Percentiles rank a stretch among this genome's conserved stretches.
These are phyloP conservation scores for Bondarzewia mesenterica DNA, from an alignment of 1,284 basidiomycete genomes.

Conservation along the genomic window DNA sequence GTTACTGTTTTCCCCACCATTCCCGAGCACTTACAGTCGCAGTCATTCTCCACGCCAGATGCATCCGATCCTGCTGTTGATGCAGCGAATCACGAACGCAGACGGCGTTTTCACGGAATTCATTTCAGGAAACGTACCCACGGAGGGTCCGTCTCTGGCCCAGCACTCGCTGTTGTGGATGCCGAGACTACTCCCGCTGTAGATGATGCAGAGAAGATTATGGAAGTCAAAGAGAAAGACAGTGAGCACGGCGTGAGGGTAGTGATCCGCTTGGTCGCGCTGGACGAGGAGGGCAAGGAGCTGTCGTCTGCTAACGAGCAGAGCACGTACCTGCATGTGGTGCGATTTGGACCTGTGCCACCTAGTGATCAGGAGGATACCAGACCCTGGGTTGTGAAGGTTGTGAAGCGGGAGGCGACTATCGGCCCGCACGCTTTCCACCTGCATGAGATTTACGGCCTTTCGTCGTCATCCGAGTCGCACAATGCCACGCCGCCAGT, in stretches of 20 bases:
- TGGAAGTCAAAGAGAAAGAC: constrained; percentile 30
- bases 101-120: constrained; percentile 57
- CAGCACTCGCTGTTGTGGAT: constrained; percentile 71
- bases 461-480: constrained; percentile 50
- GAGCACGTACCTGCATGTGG: constrained; percentile 77
- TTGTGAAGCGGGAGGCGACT: constrained; percentile 82
- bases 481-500: constrained; percentile 31
- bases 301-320: constrained; percentile 72
- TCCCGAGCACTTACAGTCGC: constrained; percentile 11
- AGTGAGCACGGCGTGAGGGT: constrained; percentile 65
- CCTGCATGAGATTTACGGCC: constrained; percentile 86
- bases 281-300: constrained; percentile 63
- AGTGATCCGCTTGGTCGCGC: constrained; percentile 67
- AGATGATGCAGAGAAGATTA: constrained; percentile 31
- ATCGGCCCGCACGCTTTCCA: constrained; percentile 89
- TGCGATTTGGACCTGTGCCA: constrained; percentile 49
- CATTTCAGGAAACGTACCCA: constrained; percentile 48
- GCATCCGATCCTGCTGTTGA: constrained; percentile 5
- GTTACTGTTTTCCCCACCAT: constrained; percentile 7
- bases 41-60: constrained; percentile 8
- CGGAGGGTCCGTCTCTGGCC: constrained; percentile 51
- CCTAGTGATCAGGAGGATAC: constrained; percentile 31
- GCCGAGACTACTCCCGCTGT: constrained; percentile 30
- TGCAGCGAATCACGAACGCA: constrained; percentile 14
- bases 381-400: constrained; percentile 81